Evolutionary conservation across 371 early-diverging fungal species (phyloP).

Genomic region (Mucor sp.): DNA sequence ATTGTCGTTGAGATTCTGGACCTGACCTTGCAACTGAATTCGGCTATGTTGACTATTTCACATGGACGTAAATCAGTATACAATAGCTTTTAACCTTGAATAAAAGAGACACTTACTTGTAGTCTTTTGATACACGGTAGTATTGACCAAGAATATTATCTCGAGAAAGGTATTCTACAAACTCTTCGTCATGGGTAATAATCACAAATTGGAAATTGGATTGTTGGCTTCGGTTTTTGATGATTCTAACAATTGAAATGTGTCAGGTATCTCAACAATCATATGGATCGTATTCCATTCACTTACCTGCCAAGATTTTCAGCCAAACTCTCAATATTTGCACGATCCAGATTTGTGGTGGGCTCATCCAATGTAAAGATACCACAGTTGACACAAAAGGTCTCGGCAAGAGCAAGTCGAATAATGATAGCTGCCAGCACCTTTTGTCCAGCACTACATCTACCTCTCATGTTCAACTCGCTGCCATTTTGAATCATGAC

Average conservation of each 20-base stretch:
- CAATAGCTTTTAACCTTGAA: background rate
- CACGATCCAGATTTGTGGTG: conserved; percentile 98
- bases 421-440: conserved; percentile 97
- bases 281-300: no score
- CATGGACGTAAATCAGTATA: background rate
- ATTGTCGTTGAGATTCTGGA: background rate
- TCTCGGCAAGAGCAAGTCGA: conserved; percentile 97
- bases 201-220: conserved; percentile 97
- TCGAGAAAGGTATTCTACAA: conserved; percentile 85
- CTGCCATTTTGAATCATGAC: conserved; percentile 95
- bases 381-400: conserved; percentile 94
- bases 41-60: conserved; percentile 15
- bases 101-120: conserved; percentile 37
- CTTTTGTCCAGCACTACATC: conserved; percentile 99
- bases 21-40: conserved; percentile 2
- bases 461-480: conserved; percentile 97
- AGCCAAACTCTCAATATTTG: conserved; percentile 94
- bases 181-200: conserved; percentile 99
- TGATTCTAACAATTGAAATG: conserved; percentile 54
- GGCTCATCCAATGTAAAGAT: conserved; percentile 99
- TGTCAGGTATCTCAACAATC: background rate
- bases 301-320: conserved; percentile 76
- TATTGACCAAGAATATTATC: conserved; percentile 83
- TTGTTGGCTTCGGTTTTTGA: conserved; percentile 77
- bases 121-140: conserved; percentile 81